Evolutionary conservation across 331 rosid genomes (phyloP), one percentile per base, ranked within the genome.

Genomic region (Malus hybrid): DNA sequence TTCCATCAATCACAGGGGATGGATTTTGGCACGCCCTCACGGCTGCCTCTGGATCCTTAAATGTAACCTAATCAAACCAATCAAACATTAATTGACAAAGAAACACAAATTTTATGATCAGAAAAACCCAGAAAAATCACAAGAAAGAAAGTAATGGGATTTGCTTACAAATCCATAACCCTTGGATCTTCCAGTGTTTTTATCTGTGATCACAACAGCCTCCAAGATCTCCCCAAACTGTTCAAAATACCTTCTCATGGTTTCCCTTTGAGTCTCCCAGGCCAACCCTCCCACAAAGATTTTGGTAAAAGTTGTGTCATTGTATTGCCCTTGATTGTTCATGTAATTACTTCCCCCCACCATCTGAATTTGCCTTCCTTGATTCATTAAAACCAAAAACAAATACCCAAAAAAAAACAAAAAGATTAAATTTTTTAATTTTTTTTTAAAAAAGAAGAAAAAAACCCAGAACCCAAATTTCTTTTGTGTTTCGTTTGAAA

Each of bases 231-330:
- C 97, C 50, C 99, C 99, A 83, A 94, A 94, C 84, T 89, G 96
- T 48, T 94, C 99, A 80, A 92, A 94, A 75, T 92, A 94, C 80
- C 89, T 90, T 20, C 87, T 83, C 97, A 94, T 86, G 48, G 97
- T 87, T n/a, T 90, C 97, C 62, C 93, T 88, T 22, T 92, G 96
- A 80, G 99, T 94, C 85, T 90, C 99, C 99, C 99, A 94, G 78
- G 99, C 99, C 72, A 94, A 82, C 39, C 99, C 99, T 76, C 99
- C 99, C 64, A 94, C 99, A 79, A 94, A 94, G 69, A 94, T 84
- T 82, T 94, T 94, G 71, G 97, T 94, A 64, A 91, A 87, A 55
- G 92, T 88, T 64, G 97, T 85, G 84, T 94, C 99, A 87, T 82
- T 90, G 84, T 91, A 79, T 69, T 85, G 91, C 48, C 79, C 76